These are phyloP conservation scores for Neltuma alba DNA, from an alignment of 306 rosid species.

Conservation along the genomic window DNA sequence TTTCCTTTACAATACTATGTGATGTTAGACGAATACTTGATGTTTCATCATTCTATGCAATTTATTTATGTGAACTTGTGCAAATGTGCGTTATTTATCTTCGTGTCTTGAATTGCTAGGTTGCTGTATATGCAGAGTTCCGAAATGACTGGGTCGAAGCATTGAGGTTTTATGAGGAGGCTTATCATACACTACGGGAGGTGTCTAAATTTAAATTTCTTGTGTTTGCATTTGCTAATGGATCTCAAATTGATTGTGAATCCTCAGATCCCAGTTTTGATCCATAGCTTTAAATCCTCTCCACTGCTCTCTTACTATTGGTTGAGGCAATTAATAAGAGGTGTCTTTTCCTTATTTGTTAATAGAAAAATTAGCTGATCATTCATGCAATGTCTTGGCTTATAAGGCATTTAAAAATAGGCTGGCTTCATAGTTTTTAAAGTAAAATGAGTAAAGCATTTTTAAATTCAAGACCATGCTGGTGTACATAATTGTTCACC, in stretches of 20 bases:
- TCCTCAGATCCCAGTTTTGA: conserved; percentile 4
- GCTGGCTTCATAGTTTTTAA: background rate
- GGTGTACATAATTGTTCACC: background rate
- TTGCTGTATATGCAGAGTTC: conserved; percentile 96
- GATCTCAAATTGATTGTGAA: conserved; percentile 28
- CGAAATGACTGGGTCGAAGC: conserved; percentile 95
- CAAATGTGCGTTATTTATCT: conserved; percentile 43
- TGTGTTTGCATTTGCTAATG: conserved; percentile 21
- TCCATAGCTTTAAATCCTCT: background rate
- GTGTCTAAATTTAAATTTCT: conserved; percentile 42
- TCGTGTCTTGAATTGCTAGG: conserved; percentile 64
- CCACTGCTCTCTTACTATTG: background rate
- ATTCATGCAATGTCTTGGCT: background rate
- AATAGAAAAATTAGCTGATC: background rate
- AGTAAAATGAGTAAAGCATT: background rate
- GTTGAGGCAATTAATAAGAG: conserved; percentile 16
- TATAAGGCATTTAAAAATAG: background rate
- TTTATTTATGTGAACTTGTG: conserved; percentile 25
- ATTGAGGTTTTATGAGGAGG: conserved; percentile 85
- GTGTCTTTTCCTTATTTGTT: background rate
- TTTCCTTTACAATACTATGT: background rate
- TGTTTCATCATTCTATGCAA: conserved; percentile 7
- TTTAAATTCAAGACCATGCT: background rate
- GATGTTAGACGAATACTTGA: background rate
- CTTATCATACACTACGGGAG: conserved; percentile 85